These are phyloP conservation scores for Vaccinium darrowii DNA, from an alignment of 148 eudicot genomes.

Conservation along the genomic window DNA sequence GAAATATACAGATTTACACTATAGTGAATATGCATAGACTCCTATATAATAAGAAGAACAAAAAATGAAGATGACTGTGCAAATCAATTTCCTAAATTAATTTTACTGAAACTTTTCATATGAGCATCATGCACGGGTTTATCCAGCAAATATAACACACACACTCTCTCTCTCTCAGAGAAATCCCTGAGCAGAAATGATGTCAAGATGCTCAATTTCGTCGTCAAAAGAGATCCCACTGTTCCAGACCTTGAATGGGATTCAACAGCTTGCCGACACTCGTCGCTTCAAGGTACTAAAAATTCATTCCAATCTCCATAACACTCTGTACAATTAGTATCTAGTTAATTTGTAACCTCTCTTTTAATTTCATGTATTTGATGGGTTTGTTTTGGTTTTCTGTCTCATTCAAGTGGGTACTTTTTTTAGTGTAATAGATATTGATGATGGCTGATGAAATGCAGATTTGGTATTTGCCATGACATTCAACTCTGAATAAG, in stretches of 20 bases:
- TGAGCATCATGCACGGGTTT: too few species aligned
- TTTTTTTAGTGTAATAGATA: neutral
- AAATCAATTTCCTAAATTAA: too few species aligned
- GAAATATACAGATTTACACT: too few species aligned
- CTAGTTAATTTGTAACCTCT: too few species aligned
- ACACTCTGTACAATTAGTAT: neutral
- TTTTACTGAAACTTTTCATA: too few species aligned
- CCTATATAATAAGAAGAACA: too few species aligned
- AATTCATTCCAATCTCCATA: neutral
- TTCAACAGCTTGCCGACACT: constrained; percentile 16
- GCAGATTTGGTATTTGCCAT: neutral
- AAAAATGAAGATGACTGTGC: too few species aligned
- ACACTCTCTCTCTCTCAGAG: neutral
- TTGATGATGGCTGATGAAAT: neutral
- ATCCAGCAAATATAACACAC: neutral
- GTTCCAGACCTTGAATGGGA: constrained; percentile 7
- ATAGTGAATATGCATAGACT: too few species aligned
- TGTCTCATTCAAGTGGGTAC: neutral
- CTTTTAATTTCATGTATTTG: neutral
- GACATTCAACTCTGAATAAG: neutral
- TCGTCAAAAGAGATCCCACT: neutral
- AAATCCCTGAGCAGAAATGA: neutral
- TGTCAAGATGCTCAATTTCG: constrained; percentile 3
- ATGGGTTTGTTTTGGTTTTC: neutral
- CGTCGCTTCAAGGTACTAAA: constrained; percentile 12